A percentile compares a stretch with the other conserved stretches of the same genome.
phyloP scores from a whole-genome alignment of 805 yeast species.

The Candida ortonii region DNA sequence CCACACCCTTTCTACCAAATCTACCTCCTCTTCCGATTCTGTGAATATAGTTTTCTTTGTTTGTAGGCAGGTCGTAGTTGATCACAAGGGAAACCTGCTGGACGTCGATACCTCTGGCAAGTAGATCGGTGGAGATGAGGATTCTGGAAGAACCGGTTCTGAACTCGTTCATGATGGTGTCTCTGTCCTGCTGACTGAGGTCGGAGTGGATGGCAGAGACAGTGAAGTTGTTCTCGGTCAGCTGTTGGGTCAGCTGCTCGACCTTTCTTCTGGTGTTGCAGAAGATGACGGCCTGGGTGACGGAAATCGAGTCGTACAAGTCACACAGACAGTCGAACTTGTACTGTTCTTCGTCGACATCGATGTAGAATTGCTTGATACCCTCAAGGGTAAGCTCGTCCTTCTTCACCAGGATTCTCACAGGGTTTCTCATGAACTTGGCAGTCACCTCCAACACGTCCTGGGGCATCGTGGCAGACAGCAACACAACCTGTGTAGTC shows the following conservation, averaged over 20 bases:
- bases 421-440: slow-evolving; percentile 91
- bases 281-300: slow-evolving; percentile 96
- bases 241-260: slow-evolving; percentile 80
- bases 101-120: slow-evolving; percentile 98
- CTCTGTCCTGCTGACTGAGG: slow-evolving; percentile 93
- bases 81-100: slow-evolving; percentile 96
- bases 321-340: slow-evolving; percentile 94
- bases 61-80: slow-evolving; percentile 89
- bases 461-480: slow-evolving; percentile 90
- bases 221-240: slow-evolving; percentile 79
- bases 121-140: slow-evolving; percentile 91
- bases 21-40: slow-evolving; percentile 98
- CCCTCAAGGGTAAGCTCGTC: slow-evolving; percentile 95
- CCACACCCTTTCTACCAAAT: slow-evolving; percentile 98
- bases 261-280: slow-evolving; percentile 97
- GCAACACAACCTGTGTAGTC: slow-evolving; percentile 86
- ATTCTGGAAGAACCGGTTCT: slow-evolving; percentile 91
- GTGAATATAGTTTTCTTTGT: slow-evolving; percentile 94
- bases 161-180: slow-evolving; percentile 92
- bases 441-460: slow-evolving; percentile 90
- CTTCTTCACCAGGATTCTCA: slow-evolving; percentile 88
- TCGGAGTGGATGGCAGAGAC: slow-evolving; percentile 97
- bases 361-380: slow-evolving; percentile 85
- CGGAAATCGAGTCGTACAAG: slow-evolving; percentile 88
- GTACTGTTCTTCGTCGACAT: slow-evolving; percentile 90